These are phyloP conservation scores for Gremmenia infestans DNA, from an alignment of 2,329 filamentous ascomycete genomes.

Conservation along the genomic window DNA sequence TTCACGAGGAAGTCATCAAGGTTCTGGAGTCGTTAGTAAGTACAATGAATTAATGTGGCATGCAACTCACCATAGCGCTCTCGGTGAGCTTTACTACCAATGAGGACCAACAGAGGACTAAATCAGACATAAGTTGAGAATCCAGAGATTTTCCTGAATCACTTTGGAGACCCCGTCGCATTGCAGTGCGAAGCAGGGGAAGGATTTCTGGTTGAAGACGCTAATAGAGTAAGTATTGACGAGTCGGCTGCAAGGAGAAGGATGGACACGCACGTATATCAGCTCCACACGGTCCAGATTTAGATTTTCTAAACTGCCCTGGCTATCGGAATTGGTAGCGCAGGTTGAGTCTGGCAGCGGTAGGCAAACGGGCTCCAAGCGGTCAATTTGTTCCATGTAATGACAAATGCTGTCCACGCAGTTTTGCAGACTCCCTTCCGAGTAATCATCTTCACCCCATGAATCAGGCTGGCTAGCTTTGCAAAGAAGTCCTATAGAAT, in stretches of 20 bases:
- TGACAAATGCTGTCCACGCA: slow-evolving; percentile 3
- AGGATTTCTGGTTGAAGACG: slow-evolving; percentile 17
- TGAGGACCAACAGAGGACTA: slow-evolving; percentile 18
- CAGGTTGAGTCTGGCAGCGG: neutral
- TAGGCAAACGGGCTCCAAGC: slow-evolving; percentile 8
- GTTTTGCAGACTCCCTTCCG: slow-evolving; percentile 1
- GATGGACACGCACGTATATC: slow-evolving; percentile 15
- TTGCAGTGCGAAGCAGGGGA: slow-evolving; percentile 7
- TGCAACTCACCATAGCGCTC: slow-evolving; percentile 15
- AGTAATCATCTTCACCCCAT: neutral
- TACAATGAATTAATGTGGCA: slow-evolving; percentile 38
- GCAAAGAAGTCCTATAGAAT: slow-evolving; percentile 1
- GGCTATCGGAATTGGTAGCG: slow-evolving; percentile 20
- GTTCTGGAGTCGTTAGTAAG: slow-evolving; percentile 37
- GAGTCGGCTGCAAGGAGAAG: neutral
- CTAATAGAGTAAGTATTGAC: slow-evolving; percentile 17
- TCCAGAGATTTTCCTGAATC: neutral
- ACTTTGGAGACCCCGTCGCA: slow-evolving; percentile 13
- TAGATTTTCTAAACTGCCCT: slow-evolving; percentile 20
- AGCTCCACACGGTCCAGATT: slow-evolving; percentile 18
- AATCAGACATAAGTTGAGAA: slow-evolving; percentile 3
- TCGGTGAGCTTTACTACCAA: slow-evolving; percentile 18
- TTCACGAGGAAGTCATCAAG: slow-evolving; percentile 8
- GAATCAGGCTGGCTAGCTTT: slow-evolving; percentile 6
- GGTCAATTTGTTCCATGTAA: slow-evolving; percentile 18